Conservation (phyloP, 169 alveolate species). For the Eimeria nieschulzi region DNA sequence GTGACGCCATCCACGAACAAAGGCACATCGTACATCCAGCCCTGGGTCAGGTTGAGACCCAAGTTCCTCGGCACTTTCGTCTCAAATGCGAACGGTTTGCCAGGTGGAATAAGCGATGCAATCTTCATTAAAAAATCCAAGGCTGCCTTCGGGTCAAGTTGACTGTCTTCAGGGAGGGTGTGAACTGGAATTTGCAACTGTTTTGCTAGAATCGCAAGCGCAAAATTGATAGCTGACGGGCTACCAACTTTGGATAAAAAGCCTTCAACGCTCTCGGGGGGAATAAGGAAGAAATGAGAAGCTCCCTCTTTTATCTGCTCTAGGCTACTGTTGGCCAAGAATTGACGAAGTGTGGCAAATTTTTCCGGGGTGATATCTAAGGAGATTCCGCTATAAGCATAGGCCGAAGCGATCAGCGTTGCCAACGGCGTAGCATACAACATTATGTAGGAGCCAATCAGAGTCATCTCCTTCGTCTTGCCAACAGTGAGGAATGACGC, state of each 20-base stretch:
- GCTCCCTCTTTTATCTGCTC: conserved; percentile 1
- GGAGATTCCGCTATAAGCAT: conserved; percentile 44
- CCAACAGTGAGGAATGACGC: conserved; percentile 36
- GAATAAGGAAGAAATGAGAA: conserved; percentile 4
- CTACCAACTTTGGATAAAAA: conserved; percentile 9
- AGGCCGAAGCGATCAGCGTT: conserved; percentile 62
- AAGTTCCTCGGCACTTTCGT: not conserved
- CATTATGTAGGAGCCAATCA: conserved; percentile 69
- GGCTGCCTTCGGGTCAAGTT: not conserved
- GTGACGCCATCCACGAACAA: conserved; percentile 54
- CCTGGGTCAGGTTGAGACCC: conserved; percentile 9
- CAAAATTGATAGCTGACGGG: not conserved
- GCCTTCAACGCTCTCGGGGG: conserved; percentile 1
- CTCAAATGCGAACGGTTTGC: not conserved
- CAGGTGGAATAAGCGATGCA: not conserved
- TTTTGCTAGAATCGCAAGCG: not conserved
- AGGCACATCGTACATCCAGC: conserved; percentile 65
- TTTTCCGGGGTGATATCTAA: conserved; percentile 40
- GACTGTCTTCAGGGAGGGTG: not conserved
- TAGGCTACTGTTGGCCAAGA: conserved; percentile 24
- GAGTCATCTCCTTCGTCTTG: conserved; percentile 68
- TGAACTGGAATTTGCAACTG: not conserved
- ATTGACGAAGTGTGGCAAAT: not conserved
- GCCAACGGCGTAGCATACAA: conserved; percentile 69
- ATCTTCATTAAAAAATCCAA: not conserved